A percentile compares a stretch with the other conserved stretches of the same genome.
These are phyloP conservation scores for Aphanomyces cochlioides DNA, from an alignment of 352 stramenopile species.

Conservation along the genomic window DNA sequence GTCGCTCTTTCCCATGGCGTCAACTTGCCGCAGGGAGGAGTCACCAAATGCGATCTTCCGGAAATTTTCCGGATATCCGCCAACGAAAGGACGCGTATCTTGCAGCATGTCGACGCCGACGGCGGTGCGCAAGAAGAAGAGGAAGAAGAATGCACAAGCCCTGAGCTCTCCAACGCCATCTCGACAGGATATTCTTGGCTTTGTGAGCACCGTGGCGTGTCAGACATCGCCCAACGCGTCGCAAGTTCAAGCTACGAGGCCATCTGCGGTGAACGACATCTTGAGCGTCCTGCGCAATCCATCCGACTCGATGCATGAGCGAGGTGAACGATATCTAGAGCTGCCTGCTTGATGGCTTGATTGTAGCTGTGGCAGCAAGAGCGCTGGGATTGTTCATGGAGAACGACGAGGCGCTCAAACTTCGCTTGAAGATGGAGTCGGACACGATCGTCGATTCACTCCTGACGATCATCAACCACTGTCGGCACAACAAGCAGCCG, in stretches of 20 bases:
- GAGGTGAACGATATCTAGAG: neutral
- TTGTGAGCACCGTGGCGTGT: conserved; percentile 10
- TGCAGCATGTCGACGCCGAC: neutral
- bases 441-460: conserved; percentile 69
- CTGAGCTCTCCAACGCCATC: neutral
- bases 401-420: conserved; percentile 37
- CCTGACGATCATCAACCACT: conserved; percentile 66
- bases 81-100: conserved; percentile 17
- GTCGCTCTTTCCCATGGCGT: too few relatives aligned
- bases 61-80: conserved; percentile 10
- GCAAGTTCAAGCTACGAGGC: neutral
- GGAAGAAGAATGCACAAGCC: neutral
- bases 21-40: neutral
- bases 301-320: conserved; percentile 13
- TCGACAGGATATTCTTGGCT: neutral
- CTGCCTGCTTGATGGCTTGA: neutral
- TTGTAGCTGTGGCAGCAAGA: conserved; percentile 52
- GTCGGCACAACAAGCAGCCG: conserved; percentile 42
- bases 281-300: conserved; percentile 15
- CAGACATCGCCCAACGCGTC: neutral
- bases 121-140: conserved; percentile 22
- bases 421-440: conserved; percentile 51
- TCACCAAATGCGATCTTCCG: conserved; percentile 10
- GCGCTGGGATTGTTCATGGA: conserved; percentile 63
- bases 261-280: conserved; percentile 22